Evolutionary conservation across 371 early-diverging fungal species (phyloP).

Genomic region (Rhizopus stolonifer): DNA sequence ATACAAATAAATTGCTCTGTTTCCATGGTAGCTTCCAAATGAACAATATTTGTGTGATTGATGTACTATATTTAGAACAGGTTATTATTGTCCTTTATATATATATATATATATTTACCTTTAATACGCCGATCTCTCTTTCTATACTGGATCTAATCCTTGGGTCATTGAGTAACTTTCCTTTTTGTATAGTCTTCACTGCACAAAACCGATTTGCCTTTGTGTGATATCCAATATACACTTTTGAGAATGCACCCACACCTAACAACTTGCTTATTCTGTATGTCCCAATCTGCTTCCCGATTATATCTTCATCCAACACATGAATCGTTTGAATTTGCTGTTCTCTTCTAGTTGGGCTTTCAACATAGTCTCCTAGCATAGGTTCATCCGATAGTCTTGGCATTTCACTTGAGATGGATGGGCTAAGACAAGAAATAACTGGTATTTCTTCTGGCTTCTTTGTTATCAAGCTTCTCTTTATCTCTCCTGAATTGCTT

Average conservation of each 20-base stretch:
- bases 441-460: conserved; percentile 31
- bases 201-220: conserved; percentile 27
- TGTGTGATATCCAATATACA: conserved; percentile 35
- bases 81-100: neutral
- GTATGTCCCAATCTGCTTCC: conserved; percentile 35
- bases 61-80: conserved; percentile 45
- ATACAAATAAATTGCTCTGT: conserved; percentile 63
- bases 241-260: conserved; percentile 50
- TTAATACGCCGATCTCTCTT: conserved; percentile 46
- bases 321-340: conserved; percentile 5
- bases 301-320: conserved; percentile 26
- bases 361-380: conserved; percentile 15
- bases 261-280: conserved; percentile 35
- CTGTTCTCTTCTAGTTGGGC: conserved; percentile 19
- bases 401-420: conserved; percentile 3
- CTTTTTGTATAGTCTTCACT: conserved; percentile 44
- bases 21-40: conserved; percentile 70
- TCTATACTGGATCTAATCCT: conserved; percentile 47
- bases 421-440: conserved; percentile 18
- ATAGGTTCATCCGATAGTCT: conserved; percentile 5
- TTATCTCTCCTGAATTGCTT: conserved; percentile 7
- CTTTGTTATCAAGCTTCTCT: too few relatives aligned
- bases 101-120: conserved; percentile 22
- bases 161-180: conserved; percentile 34
- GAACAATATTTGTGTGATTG: conserved; percentile 69